Evolutionary conservation across 805 yeast genomes (phyloP).

Genomic region (Ogataea paraovalis): DNA sequence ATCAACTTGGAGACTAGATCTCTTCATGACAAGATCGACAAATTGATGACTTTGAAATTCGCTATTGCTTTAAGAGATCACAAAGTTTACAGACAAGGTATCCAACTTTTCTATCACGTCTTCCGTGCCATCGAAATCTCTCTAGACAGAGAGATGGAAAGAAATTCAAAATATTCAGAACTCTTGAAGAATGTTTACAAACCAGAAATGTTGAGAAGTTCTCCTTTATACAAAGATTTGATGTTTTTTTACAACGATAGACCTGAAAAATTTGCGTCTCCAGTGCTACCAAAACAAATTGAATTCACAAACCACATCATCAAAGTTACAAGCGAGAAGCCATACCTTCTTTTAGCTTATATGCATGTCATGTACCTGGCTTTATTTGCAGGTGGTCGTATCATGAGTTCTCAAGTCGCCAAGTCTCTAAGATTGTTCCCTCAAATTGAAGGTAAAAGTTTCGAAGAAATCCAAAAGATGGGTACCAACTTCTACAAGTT

Average conservation of each 20-base stretch:
- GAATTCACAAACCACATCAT: conserved; percentile 60
- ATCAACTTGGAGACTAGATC: conserved; percentile 66
- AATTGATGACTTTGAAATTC: conserved; percentile 62
- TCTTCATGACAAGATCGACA: conserved; percentile 66
- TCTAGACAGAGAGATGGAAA: conserved; percentile 42
- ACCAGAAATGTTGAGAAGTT: conserved; percentile 64
- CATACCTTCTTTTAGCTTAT: conserved; percentile 71
- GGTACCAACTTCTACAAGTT: conserved; percentile 74
- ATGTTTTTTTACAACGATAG: conserved; percentile 60
- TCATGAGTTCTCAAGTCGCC: conserved; percentile 62
- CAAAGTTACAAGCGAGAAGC: conserved; percentile 51
- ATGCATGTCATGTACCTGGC: conserved; percentile 85
- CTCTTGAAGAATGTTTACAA: conserved; percentile 61
- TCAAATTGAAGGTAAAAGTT: conserved; percentile 60
- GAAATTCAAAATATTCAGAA: conserved; percentile 35
- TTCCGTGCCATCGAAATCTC: conserved; percentile 60
- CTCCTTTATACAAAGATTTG: conserved; percentile 55
- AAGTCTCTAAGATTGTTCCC: conserved; percentile 74
- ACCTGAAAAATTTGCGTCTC: conserved; percentile 50
- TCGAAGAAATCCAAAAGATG: conserved; percentile 52
- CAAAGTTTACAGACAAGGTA: conserved; percentile 74
- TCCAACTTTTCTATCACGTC: conserved; percentile 68
- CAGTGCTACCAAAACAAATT: conserved; percentile 59
- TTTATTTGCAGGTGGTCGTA: conserved; percentile 79
- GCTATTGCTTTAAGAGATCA: conserved; percentile 75